phyloP scores from a whole-genome alignment of 164 flowering plant species.

The Stephania cephalantha region DNA sequence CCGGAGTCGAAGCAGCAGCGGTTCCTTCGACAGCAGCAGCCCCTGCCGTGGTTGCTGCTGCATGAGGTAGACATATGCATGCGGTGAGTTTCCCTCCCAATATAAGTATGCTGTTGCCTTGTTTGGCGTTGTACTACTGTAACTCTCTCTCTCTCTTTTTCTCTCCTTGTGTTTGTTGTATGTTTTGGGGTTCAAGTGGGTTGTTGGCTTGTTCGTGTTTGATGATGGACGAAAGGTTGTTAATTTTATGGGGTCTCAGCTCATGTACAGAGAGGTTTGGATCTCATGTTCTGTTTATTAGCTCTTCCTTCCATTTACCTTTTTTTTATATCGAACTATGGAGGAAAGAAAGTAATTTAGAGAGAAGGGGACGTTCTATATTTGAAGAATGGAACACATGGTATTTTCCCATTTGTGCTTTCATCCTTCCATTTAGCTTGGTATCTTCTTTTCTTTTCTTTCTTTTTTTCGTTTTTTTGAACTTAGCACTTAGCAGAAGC shows the following conservation, averaged over 20 bases:
- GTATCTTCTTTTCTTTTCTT: too few species aligned
- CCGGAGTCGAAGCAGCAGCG: slow-evolving; percentile 9
- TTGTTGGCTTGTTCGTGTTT: not conserved
- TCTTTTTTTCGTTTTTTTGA: too few species aligned
- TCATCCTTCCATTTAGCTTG: too few species aligned
- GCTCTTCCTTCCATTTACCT: not conserved
- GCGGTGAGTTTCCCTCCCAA: slow-evolving; percentile 6
- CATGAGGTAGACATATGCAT: slow-evolving; percentile 16
- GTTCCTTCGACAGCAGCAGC: not conserved
- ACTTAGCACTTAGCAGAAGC: too few species aligned
- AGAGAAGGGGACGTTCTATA: not conserved
- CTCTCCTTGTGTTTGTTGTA: slow-evolving; percentile 9
- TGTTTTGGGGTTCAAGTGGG: slow-evolving; percentile 10
- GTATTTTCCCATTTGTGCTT: not conserved
- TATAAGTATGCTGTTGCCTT: slow-evolving; percentile 22
- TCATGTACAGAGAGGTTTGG: slow-evolving; percentile 16
- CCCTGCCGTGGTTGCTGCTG: slow-evolving; percentile 4
- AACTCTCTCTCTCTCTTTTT: not conserved
- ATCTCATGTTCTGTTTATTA: slow-evolving; percentile 1
- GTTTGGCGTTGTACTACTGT: slow-evolving; percentile 7
- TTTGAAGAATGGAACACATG: not conserved
- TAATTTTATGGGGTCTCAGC: slow-evolving; percentile 1
- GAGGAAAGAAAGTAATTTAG: not conserved
- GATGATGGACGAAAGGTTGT: not conserved
- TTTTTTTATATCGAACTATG: not conserved